These are phyloP conservation scores for Ogataea methylovora DNA, from an alignment of 805 yeast genomes.

Conservation along the genomic window DNA sequence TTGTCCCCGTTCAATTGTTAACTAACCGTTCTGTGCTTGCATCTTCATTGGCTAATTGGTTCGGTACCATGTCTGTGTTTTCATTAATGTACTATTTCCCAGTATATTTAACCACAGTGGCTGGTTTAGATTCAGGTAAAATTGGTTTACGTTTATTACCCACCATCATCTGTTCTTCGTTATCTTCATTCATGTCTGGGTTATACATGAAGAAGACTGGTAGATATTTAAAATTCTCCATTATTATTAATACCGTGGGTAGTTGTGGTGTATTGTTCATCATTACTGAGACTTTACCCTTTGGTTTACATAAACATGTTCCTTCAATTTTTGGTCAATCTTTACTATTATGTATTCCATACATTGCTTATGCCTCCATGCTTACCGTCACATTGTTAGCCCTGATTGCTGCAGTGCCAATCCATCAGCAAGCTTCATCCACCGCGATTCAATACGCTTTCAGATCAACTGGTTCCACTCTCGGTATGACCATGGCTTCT, in stretches of 20 bases:
- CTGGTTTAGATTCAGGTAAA: slow-evolving; percentile 43
- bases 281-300: slow-evolving; percentile 16
- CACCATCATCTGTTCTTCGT: slow-evolving; percentile 49
- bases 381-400: slow-evolving; percentile 61
- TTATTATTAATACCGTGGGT: slow-evolving; percentile 34
- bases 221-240: slow-evolving; percentile 41
- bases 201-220: slow-evolving; percentile 59
- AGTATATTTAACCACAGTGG: slow-evolving; percentile 49
- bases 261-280: slow-evolving; percentile 32
- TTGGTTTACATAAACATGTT: not conserved
- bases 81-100: slow-evolving; percentile 53
- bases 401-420: slow-evolving; percentile 66
- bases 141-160: slow-evolving; percentile 57
- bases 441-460: slow-evolving; percentile 62
- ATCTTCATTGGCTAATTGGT: slow-evolving; percentile 58
- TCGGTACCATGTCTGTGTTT: slow-evolving; percentile 41
- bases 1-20: slow-evolving; percentile 51
- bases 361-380: slow-evolving; percentile 49
- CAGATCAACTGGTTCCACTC: slow-evolving; percentile 58
- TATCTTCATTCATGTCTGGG: slow-evolving; percentile 59
- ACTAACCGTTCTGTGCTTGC: slow-evolving; percentile 53
- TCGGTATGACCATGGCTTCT: slow-evolving; percentile 58
- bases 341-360: slow-evolving; percentile 38
- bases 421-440: slow-evolving; percentile 57
- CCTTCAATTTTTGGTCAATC: slow-evolving; percentile 31